Evolutionary conservation across 768 basidiomycete species (phyloP), one percentile per base, ranked within the genome.

Genomic region (Naganishia vaughanmartiniae): DNA sequence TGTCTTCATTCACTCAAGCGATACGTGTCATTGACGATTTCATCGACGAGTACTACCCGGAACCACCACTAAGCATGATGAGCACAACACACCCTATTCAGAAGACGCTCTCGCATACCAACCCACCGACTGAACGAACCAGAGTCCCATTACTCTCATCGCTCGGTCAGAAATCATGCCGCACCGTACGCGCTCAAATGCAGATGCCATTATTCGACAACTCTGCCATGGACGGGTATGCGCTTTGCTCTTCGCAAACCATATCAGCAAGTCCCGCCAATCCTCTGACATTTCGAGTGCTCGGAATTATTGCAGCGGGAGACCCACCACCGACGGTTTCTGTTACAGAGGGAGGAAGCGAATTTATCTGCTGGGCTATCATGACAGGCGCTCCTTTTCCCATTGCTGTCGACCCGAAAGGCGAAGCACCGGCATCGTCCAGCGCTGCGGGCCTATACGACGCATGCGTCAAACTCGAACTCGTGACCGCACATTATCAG

Each of bases 201-300:
- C 42, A 69, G 45, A 58, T 58, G 46, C 68, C 68, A n/a, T 46
- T 58, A 24, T 69, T 69, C 51, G 68, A 69, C 56, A 69, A 69
- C 31, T 69, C 68, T 26, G 68, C 68, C 31, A 69, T 69, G 68
- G 68, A 69, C 57, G 68, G 68, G 5, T 69, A 69, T 57, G 68
- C 54, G 11, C 56, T 69, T 17, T 56, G 28, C 14, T 69, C 68
- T 12, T n/a, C 21, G 19, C 28, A 46, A 33, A 69, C 68, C 1
- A 28, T n/a, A 12, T 12, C n/a, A 11, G 68, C 68, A 24, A 58
- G 56, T 26, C 34, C 46, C 19, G 28, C 45, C 15, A 60, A 69
- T 26, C 56, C 68, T 4, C 33, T 60, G 45, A 69, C 54, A 2
- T 63, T 60, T 31, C 39, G 46, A 53, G 68, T 69, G 5, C n/a